Evolutionary conservation across 169 alveolate species (phyloP).

Genomic region (Plasmodium knowlesi): DNA sequence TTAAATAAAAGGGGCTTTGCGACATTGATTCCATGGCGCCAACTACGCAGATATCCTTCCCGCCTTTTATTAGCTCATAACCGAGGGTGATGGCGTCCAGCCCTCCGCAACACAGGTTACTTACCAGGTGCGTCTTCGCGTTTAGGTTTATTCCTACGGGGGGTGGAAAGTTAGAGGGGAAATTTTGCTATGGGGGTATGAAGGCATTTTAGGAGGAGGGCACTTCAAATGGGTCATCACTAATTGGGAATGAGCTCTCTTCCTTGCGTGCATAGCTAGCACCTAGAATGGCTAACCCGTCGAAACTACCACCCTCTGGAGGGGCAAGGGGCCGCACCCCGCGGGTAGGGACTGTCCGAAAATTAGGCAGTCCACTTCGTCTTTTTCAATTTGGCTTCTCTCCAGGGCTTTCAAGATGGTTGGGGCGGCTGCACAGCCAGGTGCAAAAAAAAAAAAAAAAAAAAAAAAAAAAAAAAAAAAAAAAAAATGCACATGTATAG

Average conservation of each 20-base stretch:
- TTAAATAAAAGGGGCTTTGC: conserved; percentile 78
- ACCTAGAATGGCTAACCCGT: conserved; percentile 20
- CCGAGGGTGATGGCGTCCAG: conserved; percentile 77
- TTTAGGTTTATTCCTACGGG: conserved; percentile 71
- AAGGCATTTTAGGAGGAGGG: not conserved
- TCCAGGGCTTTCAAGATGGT: conserved; percentile 75
- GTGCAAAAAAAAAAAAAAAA: not conserved
- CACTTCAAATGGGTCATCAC: not conserved
- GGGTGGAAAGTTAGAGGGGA: not conserved
- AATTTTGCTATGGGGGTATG: not conserved
- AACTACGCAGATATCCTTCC: conserved; percentile 77
- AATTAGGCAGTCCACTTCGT: conserved; percentile 71
- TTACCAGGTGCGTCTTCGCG: conserved; percentile 67
- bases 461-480: not conserved
- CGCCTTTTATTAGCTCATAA: conserved; percentile 70
- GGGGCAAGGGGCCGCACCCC: conserved; percentile 81
- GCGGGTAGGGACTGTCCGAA: conserved; percentile 78
- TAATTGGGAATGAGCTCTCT: not conserved
- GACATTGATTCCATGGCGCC: conserved; percentile 82
- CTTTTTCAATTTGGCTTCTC: conserved; percentile 65
- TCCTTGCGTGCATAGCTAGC: not conserved
- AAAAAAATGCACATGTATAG: not conserved
- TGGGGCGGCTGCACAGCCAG: conserved; percentile 21
- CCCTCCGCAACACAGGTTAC: conserved; percentile 81
- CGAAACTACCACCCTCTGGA: conserved; percentile 67